Evolutionary conservation across 2,329 filamentous ascomycete genomes (phyloP).

Genomic region (Ophiognomonia clavigignenti-juglandacearum): DNA sequence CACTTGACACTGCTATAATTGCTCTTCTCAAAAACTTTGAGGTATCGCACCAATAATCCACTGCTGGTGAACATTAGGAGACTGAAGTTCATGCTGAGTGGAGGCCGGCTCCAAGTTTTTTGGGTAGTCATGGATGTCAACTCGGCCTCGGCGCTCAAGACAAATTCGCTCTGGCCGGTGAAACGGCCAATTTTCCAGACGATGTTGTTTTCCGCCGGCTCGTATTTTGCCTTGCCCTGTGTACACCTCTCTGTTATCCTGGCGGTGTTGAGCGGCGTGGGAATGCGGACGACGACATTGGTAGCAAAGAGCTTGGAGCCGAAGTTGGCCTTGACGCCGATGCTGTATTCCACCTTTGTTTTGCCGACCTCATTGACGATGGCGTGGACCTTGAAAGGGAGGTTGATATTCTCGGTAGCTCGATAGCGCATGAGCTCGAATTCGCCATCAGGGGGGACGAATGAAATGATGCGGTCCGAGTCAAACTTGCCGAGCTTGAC

Average conservation of each 20-base stretch:
- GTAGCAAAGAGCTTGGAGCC: slow-evolving; percentile 94
- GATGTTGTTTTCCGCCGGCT: slow-evolving; percentile 95
- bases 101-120: slow-evolving; percentile 92
- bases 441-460: slow-evolving; percentile 93
- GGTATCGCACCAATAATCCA: slow-evolving; percentile 83
- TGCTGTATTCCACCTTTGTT: slow-evolving; percentile 97
- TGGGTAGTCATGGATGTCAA: slow-evolving; percentile 97
- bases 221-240: slow-evolving; percentile 97
- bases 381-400: slow-evolving; percentile 97
- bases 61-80: slow-evolving; percentile 98
- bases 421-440: slow-evolving; percentile 99
- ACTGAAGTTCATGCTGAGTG: slow-evolving; percentile 86
- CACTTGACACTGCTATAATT: slow-evolving; percentile 99
- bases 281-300: slow-evolving; percentile 90
- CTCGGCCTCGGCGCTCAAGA: slow-evolving; percentile 87
- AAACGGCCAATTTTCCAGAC: slow-evolving; percentile 99
- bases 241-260: slow-evolving; percentile 88
- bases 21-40: slow-evolving; percentile 99
- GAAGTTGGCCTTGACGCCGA: slow-evolving; percentile 95
- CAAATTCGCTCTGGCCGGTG: slow-evolving; percentile 94
- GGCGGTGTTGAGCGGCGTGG: slow-evolving; percentile 93
- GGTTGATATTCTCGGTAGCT: slow-evolving; percentile 95
- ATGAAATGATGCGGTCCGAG: slow-evolving; percentile 92
- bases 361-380: slow-evolving; percentile 98
- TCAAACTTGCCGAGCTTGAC: slow-evolving; percentile 97